Evolutionary conservation across 139 green algal species (phyloP).

Genomic region (Gonium pectorale): DNA sequence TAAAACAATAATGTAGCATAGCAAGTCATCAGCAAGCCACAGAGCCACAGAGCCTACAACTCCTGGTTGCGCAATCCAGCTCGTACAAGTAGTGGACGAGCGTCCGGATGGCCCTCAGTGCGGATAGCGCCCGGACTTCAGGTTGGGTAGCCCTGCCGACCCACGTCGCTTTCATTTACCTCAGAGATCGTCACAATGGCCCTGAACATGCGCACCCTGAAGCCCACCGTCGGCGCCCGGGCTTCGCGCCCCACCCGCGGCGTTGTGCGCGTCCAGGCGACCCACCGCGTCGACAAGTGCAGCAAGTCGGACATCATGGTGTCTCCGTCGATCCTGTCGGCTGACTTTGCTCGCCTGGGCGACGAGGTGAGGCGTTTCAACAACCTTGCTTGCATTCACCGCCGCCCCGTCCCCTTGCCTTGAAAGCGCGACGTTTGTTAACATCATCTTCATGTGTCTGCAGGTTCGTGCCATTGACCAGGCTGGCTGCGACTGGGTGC

Average conservation of each 20-base stretch:
- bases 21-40: not conserved
- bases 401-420: not conserved
- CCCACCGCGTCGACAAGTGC: constrained; percentile 65
- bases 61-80: too few species aligned
- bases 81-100: too few species aligned
- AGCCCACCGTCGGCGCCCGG: constrained; percentile 29
- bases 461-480: constrained; percentile 93
- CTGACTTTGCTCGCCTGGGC: constrained; percentile 96
- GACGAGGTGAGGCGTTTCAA: constrained; percentile 77
- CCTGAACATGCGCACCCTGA: constrained; percentile 38
- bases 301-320: constrained; percentile 88
- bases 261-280: constrained; percentile 56
- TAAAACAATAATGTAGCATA: too few species aligned
- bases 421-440: not conserved
- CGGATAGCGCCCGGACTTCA: not conserved
- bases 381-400: not conserved
- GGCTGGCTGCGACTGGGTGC: constrained; percentile 96
- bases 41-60: too few species aligned
- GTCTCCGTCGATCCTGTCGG: constrained; percentile 95
- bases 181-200: constrained; percentile 25
- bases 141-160: too few species aligned
- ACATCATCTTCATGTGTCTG: not conserved
- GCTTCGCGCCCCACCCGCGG: constrained; percentile 16
- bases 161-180: too few species aligned
- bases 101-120: not conserved